phyloP scores from a whole-genome alignment of 768 basidiomycete genomes.

The Macrocybe gigantea region DNA sequence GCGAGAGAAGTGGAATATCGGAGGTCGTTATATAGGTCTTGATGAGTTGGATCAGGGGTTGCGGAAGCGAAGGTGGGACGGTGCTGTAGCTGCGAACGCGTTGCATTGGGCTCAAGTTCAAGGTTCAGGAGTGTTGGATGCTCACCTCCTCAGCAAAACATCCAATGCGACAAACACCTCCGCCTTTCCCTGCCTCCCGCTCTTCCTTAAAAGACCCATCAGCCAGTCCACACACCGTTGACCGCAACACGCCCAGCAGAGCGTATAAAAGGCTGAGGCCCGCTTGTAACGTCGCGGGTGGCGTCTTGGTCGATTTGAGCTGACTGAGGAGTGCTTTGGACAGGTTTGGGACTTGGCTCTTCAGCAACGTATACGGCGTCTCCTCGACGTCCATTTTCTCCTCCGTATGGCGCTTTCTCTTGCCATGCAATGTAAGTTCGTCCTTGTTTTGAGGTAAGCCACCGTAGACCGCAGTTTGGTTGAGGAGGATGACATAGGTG shows the following conservation, averaged over 20 bases:
- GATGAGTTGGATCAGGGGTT: too few species aligned
- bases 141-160: constrained; percentile 63
- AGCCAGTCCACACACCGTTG: constrained; percentile 76
- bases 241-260: constrained; percentile 79
- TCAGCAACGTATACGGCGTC: constrained; percentile 66
- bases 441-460: constrained; percentile 50
- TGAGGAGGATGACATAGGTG: constrained; percentile 76
- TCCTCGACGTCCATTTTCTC: constrained; percentile 74
- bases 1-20: constrained; percentile 76
- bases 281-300: constrained; percentile 74
- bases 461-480: constrained; percentile 79
- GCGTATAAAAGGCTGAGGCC: constrained; percentile 77
- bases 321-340: constrained; percentile 83
- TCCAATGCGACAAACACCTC: constrained; percentile 78
- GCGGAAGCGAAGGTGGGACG: too few species aligned
- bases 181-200: constrained; percentile 69
- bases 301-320: constrained; percentile 74
- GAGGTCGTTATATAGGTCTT: constrained; percentile 42
- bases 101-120: constrained; percentile 63
- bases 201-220: constrained; percentile 68
- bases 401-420: constrained; percentile 69
- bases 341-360: constrained; percentile 68
- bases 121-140: constrained; percentile 54
- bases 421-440: constrained; percentile 48
- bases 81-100: constrained; percentile 31